Conservation (phyloP, 2,329 filamentous ascomycete species). For the Nannizziopsis barbatae region DNA sequence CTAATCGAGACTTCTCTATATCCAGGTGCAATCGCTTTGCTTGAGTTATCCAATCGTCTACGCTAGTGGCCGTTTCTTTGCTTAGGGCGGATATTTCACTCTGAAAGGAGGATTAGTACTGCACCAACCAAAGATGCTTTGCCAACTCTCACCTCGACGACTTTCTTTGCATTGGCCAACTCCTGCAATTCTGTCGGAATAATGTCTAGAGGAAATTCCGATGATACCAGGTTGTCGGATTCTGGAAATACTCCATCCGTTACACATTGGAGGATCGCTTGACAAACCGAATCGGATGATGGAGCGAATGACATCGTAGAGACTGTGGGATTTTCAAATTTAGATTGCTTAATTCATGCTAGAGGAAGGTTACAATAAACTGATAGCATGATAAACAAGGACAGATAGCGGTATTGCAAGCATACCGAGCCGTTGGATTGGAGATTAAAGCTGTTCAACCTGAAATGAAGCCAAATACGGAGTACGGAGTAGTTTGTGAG, state of each 20-base stretch:
- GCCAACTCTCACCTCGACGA: constrained; percentile 39
- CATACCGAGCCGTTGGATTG: too few relatives aligned
- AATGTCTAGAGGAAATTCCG: constrained; percentile 39
- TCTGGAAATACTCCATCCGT: constrained; percentile 46
- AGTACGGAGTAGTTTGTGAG: too few relatives aligned
- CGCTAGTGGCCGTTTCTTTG: constrained; percentile 62
- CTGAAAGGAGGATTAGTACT: constrained; percentile 30
- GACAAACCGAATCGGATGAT: constrained; percentile 38
- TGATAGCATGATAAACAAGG: not conserved
- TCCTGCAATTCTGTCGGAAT: constrained; percentile 42
- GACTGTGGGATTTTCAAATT: not conserved
- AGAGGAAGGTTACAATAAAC: not conserved
- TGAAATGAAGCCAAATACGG: too few relatives aligned
- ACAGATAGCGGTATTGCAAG: not conserved
- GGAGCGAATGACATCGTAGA: constrained; percentile 27
- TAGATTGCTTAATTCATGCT: not conserved
- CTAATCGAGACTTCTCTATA: constrained; percentile 65
- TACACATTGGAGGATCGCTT: constrained; percentile 55
- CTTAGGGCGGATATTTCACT: constrained; percentile 65
- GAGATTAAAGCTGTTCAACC: too few relatives aligned
- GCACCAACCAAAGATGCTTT: not conserved
- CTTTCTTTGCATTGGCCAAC: constrained; percentile 42
- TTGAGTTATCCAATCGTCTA: constrained; percentile 75
- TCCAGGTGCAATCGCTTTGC: constrained; percentile 76
- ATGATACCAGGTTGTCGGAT: constrained; percentile 44